Evolutionary conservation across 140 eudicot genomes (phyloP).

Genomic region (Ambrosia hybrid): DNA sequence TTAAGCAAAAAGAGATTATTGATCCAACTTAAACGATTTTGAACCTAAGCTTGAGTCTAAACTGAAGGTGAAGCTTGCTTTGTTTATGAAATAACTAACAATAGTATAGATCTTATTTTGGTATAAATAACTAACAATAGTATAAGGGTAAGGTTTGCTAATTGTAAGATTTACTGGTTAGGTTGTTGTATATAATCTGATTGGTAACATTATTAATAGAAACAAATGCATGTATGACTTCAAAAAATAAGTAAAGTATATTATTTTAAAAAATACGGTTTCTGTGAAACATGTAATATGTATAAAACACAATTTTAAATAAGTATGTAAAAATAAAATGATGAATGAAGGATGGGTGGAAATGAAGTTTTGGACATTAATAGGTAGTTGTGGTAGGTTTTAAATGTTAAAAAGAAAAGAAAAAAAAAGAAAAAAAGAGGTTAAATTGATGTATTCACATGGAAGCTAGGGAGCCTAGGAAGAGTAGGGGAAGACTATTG

Average conservation of each 20-base stretch:
- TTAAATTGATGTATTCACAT: conserved; percentile 41
- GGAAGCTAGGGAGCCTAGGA: conserved; percentile 30
- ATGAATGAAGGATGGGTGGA: conserved; percentile 11
- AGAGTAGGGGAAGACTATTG: conserved; percentile 31
- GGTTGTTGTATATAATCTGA: neutral
- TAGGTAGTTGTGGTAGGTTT: conserved; percentile 44
- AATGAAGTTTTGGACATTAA: conserved; percentile 30
- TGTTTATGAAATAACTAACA: too few species aligned
- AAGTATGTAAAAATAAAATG: neutral
- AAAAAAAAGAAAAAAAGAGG: conserved; percentile 14
- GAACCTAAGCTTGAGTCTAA: neutral
- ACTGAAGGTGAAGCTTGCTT: neutral
- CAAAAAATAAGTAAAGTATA: too few species aligned
- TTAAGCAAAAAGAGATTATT: too few species aligned
- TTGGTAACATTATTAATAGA: too few species aligned
- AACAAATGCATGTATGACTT: too few species aligned
- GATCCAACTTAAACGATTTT: neutral
- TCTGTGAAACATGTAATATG: too few species aligned
- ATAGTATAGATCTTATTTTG: too few species aligned
- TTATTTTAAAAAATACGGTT: too few species aligned
- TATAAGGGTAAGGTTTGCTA: too few species aligned
- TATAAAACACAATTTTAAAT: too few species aligned
- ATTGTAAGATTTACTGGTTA: too few species aligned
- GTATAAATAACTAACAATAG: too few species aligned
- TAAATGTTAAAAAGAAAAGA: conserved; percentile 23